Evolutionary conservation across 75 land plant species (phyloP).

Genomic region (Sequoia sempervirens): DNA sequence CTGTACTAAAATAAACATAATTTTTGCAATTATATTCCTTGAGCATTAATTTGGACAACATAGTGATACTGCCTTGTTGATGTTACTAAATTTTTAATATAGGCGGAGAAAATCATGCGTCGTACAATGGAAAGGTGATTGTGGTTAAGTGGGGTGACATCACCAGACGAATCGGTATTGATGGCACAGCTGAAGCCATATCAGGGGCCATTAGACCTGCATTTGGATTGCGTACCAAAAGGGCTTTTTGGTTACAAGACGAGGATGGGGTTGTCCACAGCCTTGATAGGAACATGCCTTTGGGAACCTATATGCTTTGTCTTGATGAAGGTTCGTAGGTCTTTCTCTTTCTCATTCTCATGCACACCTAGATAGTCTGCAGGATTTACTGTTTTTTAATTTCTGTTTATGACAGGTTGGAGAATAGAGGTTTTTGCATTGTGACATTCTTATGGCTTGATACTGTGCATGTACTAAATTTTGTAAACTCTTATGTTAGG

Average conservation of each 20-base stretch:
- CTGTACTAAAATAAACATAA: background rate
- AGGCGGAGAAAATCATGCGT: slow-evolving; percentile 23
- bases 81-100: slow-evolving; percentile 10
- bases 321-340: slow-evolving; percentile 32
- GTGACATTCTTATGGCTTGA: background rate
- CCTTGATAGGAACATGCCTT: slow-evolving; percentile 40
- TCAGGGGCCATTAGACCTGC: slow-evolving; percentile 38
- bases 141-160: slow-evolving; percentile 26
- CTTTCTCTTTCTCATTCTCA: background rate
- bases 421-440: background rate
- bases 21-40: background rate
- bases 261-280: slow-evolving; percentile 39
- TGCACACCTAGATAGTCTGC: too few species aligned
- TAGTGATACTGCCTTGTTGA: background rate
- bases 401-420: background rate
- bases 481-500: slow-evolving; percentile 9
- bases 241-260: slow-evolving; percentile 40
- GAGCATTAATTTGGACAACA: background rate
- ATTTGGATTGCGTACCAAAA: slow-evolving; percentile 35
- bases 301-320: slow-evolving; percentile 27
- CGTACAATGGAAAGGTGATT: slow-evolving; percentile 29
- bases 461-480: background rate
- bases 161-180: slow-evolving; percentile 31
- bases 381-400: background rate
- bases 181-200: slow-evolving; percentile 37